These are phyloP conservation scores for Monosporascus sp. DNA, from an alignment of 2,329 filamentous ascomycete species.

Conservation along the genomic window DNA sequence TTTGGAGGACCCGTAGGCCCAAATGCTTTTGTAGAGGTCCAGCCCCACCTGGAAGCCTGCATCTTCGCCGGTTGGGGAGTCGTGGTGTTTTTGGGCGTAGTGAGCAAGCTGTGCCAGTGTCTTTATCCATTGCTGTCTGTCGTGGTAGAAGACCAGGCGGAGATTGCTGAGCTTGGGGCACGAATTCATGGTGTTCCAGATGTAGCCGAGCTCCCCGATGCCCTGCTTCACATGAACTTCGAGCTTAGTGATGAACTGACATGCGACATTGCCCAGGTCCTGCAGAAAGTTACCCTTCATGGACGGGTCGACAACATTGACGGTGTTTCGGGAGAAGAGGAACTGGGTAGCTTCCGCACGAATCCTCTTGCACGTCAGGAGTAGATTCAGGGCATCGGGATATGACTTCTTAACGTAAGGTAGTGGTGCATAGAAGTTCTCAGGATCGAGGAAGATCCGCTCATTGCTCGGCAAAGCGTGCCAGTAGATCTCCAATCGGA, in stretches of 20 bases:
- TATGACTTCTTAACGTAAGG: neutral
- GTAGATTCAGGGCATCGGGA: neutral
- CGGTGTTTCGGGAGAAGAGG: neutral
- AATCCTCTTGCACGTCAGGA: neutral
- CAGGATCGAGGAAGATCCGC: neutral
- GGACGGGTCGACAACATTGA: neutral
- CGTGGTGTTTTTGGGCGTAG: neutral
- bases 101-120: neutral
- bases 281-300: neutral
- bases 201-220: neutral
- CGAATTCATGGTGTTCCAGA: neutral
- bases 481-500: neutral
- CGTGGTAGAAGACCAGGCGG: neutral
- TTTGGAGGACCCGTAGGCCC: neutral
- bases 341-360: neutral
- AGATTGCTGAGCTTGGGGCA: neutral
- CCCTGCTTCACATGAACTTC: neutral
- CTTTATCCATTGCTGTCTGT: neutral
- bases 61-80: neutral
- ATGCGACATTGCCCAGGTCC: neutral
- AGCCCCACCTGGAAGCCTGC: neutral
- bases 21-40: neutral
- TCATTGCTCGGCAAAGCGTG: neutral
- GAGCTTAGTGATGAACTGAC: neutral
- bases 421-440: neutral